Evolutionary conservation across 371 early-diverging fungal genomes (phyloP).

Genomic region (Conidiobolus incongruus): DNA sequence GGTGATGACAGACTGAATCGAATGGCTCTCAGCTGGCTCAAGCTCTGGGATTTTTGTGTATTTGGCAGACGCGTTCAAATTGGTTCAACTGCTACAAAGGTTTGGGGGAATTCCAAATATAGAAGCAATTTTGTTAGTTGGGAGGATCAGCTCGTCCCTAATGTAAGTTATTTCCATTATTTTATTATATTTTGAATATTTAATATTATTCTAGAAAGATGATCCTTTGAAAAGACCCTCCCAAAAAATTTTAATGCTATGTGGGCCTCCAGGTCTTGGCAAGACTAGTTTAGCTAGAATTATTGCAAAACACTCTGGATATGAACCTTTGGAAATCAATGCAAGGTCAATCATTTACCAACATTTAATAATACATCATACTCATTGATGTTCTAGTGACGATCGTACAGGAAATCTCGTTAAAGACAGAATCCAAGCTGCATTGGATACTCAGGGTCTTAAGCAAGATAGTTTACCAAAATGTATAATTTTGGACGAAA

Average conservation of each 20-base stretch:
- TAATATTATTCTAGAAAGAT: constrained; percentile 7
- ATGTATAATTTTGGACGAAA: constrained; percentile 83
- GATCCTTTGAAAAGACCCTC: constrained; percentile 8
- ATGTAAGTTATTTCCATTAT: background rate
- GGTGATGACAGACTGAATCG: constrained; percentile 81
- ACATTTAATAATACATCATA: background rate
- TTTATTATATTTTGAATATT: constrained; percentile 7
- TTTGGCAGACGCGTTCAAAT: constrained; percentile 26
- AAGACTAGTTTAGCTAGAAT: constrained; percentile 97
- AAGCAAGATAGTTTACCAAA: constrained; percentile 40
- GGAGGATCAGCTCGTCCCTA: background rate
- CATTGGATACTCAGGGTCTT: constrained; percentile 54
- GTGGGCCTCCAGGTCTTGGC: constrained; percentile 95
- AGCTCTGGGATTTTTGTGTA: constrained; percentile 90
- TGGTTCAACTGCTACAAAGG: constrained; percentile 7
- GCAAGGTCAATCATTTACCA: constrained; percentile 65
- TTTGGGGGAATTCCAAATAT: too few species aligned
- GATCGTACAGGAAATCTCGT: constrained; percentile 71
- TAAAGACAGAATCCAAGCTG: constrained; percentile 41
- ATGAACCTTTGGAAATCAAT: constrained; percentile 89
- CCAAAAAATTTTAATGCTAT: constrained; percentile 58
- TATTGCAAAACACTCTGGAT: constrained; percentile 77
- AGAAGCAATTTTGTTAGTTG: background rate
- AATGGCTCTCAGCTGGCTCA: constrained; percentile 77
- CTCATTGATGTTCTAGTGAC: constrained; percentile 33